Conservation (phyloP, 371 early-diverging fungal genomes). For the Capniomyces stellatus region DNA sequence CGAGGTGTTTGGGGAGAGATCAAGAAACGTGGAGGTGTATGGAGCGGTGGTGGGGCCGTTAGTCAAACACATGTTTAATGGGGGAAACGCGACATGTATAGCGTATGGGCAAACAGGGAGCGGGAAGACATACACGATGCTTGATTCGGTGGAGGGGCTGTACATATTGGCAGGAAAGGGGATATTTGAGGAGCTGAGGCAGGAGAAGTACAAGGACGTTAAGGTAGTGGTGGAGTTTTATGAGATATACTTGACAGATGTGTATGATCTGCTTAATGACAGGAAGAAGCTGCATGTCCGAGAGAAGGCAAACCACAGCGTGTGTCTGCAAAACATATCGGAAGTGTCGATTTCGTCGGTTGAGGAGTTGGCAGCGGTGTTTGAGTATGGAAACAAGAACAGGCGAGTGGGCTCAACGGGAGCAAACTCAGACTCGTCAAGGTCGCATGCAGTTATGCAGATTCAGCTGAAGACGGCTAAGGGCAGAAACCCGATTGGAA, state of each 20-base stretch:
- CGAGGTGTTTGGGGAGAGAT: conserved; percentile 75
- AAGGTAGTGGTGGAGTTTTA: conserved; percentile 76
- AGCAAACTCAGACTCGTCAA: conserved; percentile 89
- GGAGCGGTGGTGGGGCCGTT: conserved; percentile 74
- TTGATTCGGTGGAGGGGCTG: conserved; percentile 59
- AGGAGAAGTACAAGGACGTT: conserved; percentile 49
- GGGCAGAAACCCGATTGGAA: conserved; percentile 27
- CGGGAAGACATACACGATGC: conserved; percentile 98
- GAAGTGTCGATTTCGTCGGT: conserved; percentile 62
- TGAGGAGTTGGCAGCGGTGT: conserved; percentile 65
- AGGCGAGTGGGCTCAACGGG: conserved; percentile 86
- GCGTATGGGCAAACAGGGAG: conserved; percentile 97
- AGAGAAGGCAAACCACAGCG: conserved; percentile 88
- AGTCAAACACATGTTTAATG: conserved; percentile 82
- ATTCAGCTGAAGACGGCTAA: conserved; percentile 59
- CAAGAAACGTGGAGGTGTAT: conserved; percentile 79
- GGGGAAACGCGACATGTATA: conserved; percentile 97
- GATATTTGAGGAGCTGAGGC: conserved; percentile 58
- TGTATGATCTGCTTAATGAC: conserved; percentile 84
- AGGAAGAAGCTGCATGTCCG: conserved; percentile 76
- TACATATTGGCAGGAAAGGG: conserved; percentile 83
- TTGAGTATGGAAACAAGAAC: conserved; percentile 72
- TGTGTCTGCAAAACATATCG: conserved; percentile 67
- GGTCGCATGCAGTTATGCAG: conserved; percentile 96
- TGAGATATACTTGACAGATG: conserved; percentile 92